Conservation (phyloP, 1,284 basidiomycete genomes). For the Somion occarium region DNA sequence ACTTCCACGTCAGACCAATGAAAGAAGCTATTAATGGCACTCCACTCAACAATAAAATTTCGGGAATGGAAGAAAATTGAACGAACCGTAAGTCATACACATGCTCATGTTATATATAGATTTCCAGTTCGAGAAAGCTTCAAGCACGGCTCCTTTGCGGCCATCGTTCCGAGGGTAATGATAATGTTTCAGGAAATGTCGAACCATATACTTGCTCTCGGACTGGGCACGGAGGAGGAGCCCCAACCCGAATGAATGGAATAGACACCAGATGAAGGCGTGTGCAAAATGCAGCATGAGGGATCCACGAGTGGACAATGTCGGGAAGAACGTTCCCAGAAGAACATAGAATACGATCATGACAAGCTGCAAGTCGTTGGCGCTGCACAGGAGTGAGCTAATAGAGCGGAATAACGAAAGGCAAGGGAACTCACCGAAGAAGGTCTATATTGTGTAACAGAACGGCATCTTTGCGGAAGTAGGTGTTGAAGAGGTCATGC, state of each 20-base stretch:
- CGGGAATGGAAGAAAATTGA: constrained; percentile 5
- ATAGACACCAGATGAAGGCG: constrained; percentile 80
- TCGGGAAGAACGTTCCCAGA: constrained; percentile 40
- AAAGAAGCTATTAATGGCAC: constrained; percentile 60
- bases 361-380: constrained; percentile 64
- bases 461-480: constrained; percentile 87
- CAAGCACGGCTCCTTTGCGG: constrained; percentile 72
- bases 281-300: constrained; percentile 76
- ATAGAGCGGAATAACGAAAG: constrained; percentile 2
- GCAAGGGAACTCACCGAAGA: constrained; percentile 55
- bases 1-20: constrained; percentile 80
- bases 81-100: constrained; percentile 90
- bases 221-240: constrained; percentile 82
- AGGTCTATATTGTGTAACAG: constrained; percentile 82
- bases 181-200: constrained; percentile 92
- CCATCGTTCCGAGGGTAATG: constrained; percentile 66
- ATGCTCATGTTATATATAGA: constrained; percentile 87
- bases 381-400: constrained; percentile 32
- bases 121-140: constrained; percentile 97
- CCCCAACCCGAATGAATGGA: constrained; percentile 90
- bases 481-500: constrained; percentile 87
- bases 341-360: constrained; percentile 54
- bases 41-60: not conserved
- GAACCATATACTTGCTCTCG: constrained; percentile 83
- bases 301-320: constrained; percentile 36